phyloP scores from a whole-genome alignment of 371 early-diverging fungal species.

The Coemansia sp. region DNA sequence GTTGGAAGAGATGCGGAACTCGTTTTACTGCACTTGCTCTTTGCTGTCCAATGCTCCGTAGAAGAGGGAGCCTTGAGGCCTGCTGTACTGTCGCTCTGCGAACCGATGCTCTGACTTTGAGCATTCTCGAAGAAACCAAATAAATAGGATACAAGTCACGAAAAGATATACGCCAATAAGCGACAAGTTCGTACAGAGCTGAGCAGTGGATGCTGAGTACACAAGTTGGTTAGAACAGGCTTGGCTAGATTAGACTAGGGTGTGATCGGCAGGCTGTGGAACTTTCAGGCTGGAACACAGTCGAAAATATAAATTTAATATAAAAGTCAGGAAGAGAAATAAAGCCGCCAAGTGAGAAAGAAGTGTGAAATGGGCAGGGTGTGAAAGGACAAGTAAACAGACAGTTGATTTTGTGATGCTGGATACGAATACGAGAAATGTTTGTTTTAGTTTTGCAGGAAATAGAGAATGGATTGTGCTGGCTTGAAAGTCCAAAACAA shows the following conservation, averaged over 20 bases:
- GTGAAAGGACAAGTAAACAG: not conserved
- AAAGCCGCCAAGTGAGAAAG: not conserved
- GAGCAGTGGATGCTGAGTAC: not conserved
- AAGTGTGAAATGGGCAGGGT: not conserved
- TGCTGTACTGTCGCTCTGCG: conserved; percentile 32
- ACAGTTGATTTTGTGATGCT: not conserved
- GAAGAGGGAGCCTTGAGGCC: conserved; percentile 12
- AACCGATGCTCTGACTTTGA: conserved; percentile 29
- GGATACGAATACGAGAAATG: conserved; percentile 8
- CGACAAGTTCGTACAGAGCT: no score
- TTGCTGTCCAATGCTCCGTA: conserved; percentile 11
- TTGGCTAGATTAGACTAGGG: not conserved
- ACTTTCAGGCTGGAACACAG: conserved; percentile 3
- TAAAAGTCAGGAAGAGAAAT: not conserved
- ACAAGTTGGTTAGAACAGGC: not conserved
- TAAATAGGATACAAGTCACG: not conserved
- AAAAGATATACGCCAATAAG: not conserved
- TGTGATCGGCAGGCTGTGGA: not conserved
- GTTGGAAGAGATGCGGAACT: conserved; percentile 14
- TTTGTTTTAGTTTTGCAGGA: conserved; percentile 4
- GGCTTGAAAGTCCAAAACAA: conserved; percentile 7
- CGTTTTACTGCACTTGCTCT: conserved; percentile 9
- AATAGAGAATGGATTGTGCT: not conserved
- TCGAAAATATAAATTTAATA: not conserved
- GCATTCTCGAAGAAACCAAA: conserved; percentile 13